Percentiles rank a stretch among this genome's conserved stretches.
Conservation (phyloP, 1,139 yeast species). For the Diutina ranongensis region DNA sequence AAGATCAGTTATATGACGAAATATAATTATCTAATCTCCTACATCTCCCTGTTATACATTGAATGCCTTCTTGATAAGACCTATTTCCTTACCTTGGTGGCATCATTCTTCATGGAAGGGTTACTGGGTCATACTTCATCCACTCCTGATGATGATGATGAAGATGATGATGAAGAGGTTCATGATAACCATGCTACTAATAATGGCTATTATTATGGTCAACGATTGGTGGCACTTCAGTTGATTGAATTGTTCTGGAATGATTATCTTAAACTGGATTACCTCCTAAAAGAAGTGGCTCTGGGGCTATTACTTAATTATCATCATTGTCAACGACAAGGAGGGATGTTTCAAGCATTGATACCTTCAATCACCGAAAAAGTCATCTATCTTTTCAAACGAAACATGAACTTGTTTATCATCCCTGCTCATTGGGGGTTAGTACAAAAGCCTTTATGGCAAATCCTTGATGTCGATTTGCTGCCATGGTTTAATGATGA, state of each 20-base stretch:
- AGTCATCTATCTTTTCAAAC: slow-evolving; percentile 40
- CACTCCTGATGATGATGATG: slow-evolving; percentile 9
- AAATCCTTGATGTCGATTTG: slow-evolving; percentile 23
- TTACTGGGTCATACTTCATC: slow-evolving; percentile 12
- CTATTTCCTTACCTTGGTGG: slow-evolving; percentile 50
- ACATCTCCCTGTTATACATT: slow-evolving; percentile 52
- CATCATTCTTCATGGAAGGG: slow-evolving; percentile 42
- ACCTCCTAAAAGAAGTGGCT: slow-evolving; percentile 47
- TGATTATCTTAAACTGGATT: slow-evolving; percentile 42
- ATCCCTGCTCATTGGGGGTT: slow-evolving; percentile 65
- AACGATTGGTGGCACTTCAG: slow-evolving; percentile 34
- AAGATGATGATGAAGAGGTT: slow-evolving; percentile 10
- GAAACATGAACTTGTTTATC: slow-evolving; percentile 61
- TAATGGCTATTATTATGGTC: slow-evolving; percentile 14
- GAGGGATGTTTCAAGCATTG: not conserved
- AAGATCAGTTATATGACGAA: slow-evolving; percentile 38
- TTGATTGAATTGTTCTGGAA: slow-evolving; percentile 63
- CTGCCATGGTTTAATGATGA: slow-evolving; percentile 15
- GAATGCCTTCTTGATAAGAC: slow-evolving; percentile 57
- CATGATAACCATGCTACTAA: slow-evolving; percentile 19
- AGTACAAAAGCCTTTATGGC: slow-evolving; percentile 32
- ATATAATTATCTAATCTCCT: slow-evolving; percentile 47
- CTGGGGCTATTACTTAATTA: slow-evolving; percentile 39
- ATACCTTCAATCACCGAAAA: slow-evolving; percentile 19
- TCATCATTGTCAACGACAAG: slow-evolving; percentile 22